Percentiles rank a stretch among this genome's conserved stretches.
Evolutionary conservation across 2,329 filamentous ascomycete genomes (phyloP).

Genomic region (Herpotrichia juniperi): DNA sequence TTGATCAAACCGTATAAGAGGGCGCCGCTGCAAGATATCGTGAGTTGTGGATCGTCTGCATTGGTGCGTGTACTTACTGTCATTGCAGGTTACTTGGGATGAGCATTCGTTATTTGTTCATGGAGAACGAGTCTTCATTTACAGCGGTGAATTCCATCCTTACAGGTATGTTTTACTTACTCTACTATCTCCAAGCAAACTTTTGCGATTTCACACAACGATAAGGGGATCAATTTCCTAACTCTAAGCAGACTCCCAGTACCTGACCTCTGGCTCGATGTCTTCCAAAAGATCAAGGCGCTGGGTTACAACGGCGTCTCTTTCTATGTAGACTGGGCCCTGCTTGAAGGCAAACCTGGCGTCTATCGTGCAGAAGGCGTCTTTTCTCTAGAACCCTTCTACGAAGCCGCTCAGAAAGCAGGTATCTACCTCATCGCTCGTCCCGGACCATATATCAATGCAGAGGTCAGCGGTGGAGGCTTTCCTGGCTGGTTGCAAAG

Average conservation of each 20-base stretch:
- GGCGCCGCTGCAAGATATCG: constrained; percentile 61
- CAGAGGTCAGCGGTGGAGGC: constrained; percentile 76
- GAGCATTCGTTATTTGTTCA: constrained; percentile 72
- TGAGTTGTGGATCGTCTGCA: constrained; percentile 38
- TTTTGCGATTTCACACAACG: not conserved
- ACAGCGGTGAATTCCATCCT: constrained; percentile 76
- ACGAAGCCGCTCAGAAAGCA: constrained; percentile 73
- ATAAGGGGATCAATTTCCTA: not conserved
- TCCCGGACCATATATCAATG: constrained; percentile 79
- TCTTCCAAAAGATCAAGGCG: constrained; percentile 84
- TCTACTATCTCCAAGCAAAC: not conserved
- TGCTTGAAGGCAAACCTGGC: constrained; percentile 75
- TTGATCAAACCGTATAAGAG: constrained; percentile 58
- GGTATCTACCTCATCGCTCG: constrained; percentile 77
- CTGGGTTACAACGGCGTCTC: constrained; percentile 80
- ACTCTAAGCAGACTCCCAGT: constrained; percentile 59
- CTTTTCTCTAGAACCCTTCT: constrained; percentile 76
- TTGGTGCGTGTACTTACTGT: constrained; percentile 2
- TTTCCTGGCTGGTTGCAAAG: constrained; percentile 82
- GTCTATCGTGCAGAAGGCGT: constrained; percentile 73
- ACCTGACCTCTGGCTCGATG: constrained; percentile 68
- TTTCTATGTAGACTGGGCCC: constrained; percentile 80
- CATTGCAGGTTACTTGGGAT: constrained; percentile 68
- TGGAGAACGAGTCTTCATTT: constrained; percentile 73
- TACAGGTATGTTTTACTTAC: constrained; percentile 53